Conservation (phyloP, 345 rosid species). For the Acer yangbiense region DNA sequence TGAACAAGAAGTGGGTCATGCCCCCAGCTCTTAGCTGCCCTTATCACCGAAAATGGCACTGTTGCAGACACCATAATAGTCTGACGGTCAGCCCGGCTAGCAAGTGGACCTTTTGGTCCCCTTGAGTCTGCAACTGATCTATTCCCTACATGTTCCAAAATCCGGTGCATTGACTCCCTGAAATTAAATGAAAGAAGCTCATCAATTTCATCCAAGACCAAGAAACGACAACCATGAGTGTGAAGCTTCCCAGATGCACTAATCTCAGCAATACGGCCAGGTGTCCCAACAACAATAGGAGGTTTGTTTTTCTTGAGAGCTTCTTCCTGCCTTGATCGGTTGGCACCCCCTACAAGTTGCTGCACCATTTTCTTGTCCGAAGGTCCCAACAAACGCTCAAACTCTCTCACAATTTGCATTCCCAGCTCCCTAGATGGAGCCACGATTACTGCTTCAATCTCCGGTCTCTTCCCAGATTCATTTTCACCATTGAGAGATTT, state of each 20-base stretch:
- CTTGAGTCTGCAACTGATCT: conserved; percentile 54
- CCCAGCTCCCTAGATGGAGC: conserved; percentile 97
- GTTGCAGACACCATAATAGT: conserved; percentile 91
- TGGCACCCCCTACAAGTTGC: conserved; percentile 97
- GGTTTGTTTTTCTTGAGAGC: conserved; percentile 94
- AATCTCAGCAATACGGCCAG: conserved; percentile 91
- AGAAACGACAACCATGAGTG: conserved; percentile 80
- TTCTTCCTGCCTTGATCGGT: conserved; percentile 94
- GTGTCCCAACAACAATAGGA: conserved; percentile 86
- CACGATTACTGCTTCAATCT: conserved; percentile 83
- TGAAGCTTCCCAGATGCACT: conserved; percentile 93
- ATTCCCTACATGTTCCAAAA: conserved; percentile 83
- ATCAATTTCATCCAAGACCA: conserved; percentile 92
- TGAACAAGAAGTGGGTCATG: conserved; percentile 79
- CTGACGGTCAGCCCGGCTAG: conserved; percentile 55
- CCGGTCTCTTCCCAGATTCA: conserved; percentile 50
- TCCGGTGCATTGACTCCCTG: conserved; percentile 87
- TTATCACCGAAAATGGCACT: conserved; percentile 83
- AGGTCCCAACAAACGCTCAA: conserved; percentile 85
- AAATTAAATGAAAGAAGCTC: conserved; percentile 91
- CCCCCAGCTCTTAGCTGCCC: conserved; percentile 95
- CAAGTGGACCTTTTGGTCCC: conserved; percentile 30
- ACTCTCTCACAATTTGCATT: conserved; percentile 94
- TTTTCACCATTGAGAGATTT: conserved; percentile 25
- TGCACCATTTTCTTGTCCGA: conserved; percentile 75